Evolutionary conservation across 108 stramenopile species (phyloP), one percentile per base, ranked within the genome.

Genomic region (Cyclotella baltica): DNA sequence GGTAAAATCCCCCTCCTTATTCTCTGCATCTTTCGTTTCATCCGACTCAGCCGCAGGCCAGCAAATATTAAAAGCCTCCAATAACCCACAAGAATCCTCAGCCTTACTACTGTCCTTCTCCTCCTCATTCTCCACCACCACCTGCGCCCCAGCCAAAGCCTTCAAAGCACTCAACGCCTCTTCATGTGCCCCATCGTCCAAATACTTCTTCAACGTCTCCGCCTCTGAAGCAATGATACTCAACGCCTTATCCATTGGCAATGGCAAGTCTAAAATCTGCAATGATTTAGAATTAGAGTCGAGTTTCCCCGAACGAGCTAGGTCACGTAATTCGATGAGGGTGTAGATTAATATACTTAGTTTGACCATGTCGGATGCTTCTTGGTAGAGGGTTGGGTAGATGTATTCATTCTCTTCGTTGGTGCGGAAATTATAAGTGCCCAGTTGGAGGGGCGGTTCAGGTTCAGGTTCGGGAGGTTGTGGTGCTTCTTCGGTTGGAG

Each of bases 271-370:
- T 31, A 84, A 37, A 19, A 79, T 62, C 18, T 65, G 71, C 34
- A 61, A 28, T 11, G 78, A 79, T 61, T 25, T 36, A 20, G 51
- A 51, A 28, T 80, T 66, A 5, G 57, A 51, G 25, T 73, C 48
- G 13, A 70, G 47, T 38, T 73, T 65, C 3, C 83, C 85, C 23
- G 65, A 71, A 0, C 87, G 78, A 25, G 79, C 83, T 43, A 89
- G 23, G 1, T 80, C 83, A 23, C 89, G 83, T 34, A 89, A 50
- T 58, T 87, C 85, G 22, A 82, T 77, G 31, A 89, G 70, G 69
- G 81, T 70, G 70, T 89, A 89, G 58, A 89, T 83, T 10, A 88
- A 57, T n/a, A 75, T 61, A 22, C 83, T 72, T 3, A 75, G 77
- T 29, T 77, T 64, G 33, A 87, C 28, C 87, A 89, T 87, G 43